Conservation (phyloP, 306 rosid species). For the Begonia peltatifolia region DNA sequence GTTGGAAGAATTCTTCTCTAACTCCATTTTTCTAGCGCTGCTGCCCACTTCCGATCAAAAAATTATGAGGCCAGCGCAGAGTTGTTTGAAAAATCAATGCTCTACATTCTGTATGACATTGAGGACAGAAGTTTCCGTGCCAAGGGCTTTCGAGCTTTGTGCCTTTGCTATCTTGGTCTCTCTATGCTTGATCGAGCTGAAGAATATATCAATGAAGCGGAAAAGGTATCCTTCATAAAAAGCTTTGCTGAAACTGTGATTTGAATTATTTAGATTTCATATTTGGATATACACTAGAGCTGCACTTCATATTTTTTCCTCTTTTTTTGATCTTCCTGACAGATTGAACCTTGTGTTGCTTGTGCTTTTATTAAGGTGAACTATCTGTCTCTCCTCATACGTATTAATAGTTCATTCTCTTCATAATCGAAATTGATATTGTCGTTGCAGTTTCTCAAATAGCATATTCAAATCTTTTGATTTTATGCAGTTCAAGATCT, state of each 20-base stretch:
- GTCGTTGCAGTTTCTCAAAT: background rate
- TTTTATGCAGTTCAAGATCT: constrained; percentile 64
- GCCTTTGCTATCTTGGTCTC: constrained; percentile 86
- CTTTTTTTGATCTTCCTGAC: constrained; percentile 16
- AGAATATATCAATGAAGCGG: constrained; percentile 82
- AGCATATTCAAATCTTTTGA: constrained; percentile 12
- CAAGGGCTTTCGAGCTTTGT: constrained; percentile 82
- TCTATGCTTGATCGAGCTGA: constrained; percentile 73
- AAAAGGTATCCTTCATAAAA: constrained; percentile 39
- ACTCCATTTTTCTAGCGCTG: constrained; percentile 39
- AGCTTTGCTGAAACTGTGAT: too few species aligned
- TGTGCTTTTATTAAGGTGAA: constrained; percentile 82
- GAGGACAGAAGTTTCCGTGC: constrained; percentile 64
- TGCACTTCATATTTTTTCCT: constrained; percentile 1
- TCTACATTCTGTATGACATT: constrained; percentile 57
- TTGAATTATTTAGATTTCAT: too few species aligned
- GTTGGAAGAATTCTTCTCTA: constrained; percentile 7
- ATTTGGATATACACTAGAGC: too few species aligned
- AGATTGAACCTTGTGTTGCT: constrained; percentile 85
- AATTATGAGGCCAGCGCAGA: constrained; percentile 78
- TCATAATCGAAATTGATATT: background rate
- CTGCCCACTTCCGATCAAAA: constrained; percentile 67
- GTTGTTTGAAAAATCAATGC: constrained; percentile 89
- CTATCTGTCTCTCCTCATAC: constrained; percentile 9
- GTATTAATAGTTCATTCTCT: background rate